These are phyloP conservation scores for Fonsecaea nubica DNA, from an alignment of 2,329 filamentous ascomycete species.

Conservation along the genomic window DNA sequence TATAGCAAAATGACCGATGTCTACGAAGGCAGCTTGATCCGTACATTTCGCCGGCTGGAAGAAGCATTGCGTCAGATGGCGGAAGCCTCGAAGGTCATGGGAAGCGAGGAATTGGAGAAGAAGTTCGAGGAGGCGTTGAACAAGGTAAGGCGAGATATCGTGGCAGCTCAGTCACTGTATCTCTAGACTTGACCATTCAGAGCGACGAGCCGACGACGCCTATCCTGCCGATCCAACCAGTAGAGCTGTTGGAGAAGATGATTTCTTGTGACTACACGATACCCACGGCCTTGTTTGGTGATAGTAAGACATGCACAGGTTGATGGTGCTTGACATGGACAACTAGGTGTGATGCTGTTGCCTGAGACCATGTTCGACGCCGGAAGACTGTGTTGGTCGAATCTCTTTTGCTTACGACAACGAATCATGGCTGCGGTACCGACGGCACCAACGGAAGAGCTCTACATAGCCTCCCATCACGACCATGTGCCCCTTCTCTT, in stretches of 20 bases:
- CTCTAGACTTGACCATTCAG: conserved; percentile 51
- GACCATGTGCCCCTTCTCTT: not conserved
- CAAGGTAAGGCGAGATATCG: conserved; percentile 76
- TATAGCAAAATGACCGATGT: conserved; percentile 96
- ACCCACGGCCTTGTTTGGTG: conserved; percentile 22
- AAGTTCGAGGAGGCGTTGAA: conserved; percentile 38
- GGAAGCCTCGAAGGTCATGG: conserved; percentile 96
- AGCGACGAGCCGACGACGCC: not conserved
- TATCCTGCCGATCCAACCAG: not conserved
- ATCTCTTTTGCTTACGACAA: conserved; percentile 7
- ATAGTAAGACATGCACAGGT: conserved; percentile 17
- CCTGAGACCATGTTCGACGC: conserved; percentile 10
- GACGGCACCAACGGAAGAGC: conserved; percentile 1
- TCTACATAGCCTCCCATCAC: conserved; percentile 3
- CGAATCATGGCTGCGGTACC: not conserved
- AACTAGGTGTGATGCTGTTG: conserved; percentile 27
- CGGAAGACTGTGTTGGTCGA: not conserved
- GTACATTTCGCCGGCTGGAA: conserved; percentile 92
- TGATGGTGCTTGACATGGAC: conserved; percentile 13
- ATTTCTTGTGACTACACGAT: conserved; percentile 21
- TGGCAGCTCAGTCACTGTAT: conserved; percentile 92
- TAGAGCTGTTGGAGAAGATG: not conserved
- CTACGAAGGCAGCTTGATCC: conserved; percentile 95
- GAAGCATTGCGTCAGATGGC: conserved; percentile 94
- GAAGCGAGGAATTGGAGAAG: conserved; percentile 82